These are phyloP conservation scores for Chytriomyces sp. DNA, from an alignment of 192 early-diverging fungal species.

Conservation along the genomic window DNA sequence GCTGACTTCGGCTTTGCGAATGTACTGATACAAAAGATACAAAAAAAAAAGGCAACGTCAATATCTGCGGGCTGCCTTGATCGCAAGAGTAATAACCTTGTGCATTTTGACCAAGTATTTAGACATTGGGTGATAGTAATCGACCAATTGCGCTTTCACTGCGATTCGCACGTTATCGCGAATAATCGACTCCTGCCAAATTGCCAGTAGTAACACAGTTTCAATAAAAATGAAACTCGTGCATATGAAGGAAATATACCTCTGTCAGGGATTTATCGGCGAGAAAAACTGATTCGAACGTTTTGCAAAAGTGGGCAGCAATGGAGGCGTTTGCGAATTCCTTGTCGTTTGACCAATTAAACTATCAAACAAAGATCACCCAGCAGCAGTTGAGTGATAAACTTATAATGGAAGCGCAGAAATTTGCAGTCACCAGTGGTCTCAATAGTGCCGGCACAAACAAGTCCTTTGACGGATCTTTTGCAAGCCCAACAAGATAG, in stretches of 20 bases:
- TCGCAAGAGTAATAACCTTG: constrained; percentile 47
- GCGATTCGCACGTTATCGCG: constrained; percentile 22
- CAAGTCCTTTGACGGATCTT: constrained; percentile 58
- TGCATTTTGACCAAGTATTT: constrained; percentile 71
- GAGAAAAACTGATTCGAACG: constrained; percentile 37
- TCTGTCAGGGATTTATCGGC: constrained; percentile 17
- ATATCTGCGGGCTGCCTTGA: constrained; percentile 15
- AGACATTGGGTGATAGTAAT: constrained; percentile 68
- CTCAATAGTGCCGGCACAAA: constrained; percentile 17
- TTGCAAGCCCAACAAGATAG: constrained; percentile 74
- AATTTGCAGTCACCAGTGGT: neutral
- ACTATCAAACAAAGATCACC: neutral
- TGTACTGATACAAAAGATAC: constrained; percentile 41
- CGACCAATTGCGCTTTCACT: constrained; percentile 50
- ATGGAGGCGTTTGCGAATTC: constrained; percentile 52
- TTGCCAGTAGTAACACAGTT: neutral
- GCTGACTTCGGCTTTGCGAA: constrained; percentile 74
- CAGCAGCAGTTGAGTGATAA: too few species aligned
- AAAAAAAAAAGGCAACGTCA: neutral
- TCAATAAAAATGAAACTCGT: neutral
- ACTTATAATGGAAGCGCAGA: too few species aligned
- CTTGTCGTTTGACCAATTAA: constrained; percentile 49
- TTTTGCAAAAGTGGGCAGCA: constrained; percentile 53
- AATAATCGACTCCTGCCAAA: constrained; percentile 32
- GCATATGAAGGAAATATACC: neutral